Conservation (phyloP, 768 basidiomycete genomes). For the Candolleomyces aberdarensis region DNA sequence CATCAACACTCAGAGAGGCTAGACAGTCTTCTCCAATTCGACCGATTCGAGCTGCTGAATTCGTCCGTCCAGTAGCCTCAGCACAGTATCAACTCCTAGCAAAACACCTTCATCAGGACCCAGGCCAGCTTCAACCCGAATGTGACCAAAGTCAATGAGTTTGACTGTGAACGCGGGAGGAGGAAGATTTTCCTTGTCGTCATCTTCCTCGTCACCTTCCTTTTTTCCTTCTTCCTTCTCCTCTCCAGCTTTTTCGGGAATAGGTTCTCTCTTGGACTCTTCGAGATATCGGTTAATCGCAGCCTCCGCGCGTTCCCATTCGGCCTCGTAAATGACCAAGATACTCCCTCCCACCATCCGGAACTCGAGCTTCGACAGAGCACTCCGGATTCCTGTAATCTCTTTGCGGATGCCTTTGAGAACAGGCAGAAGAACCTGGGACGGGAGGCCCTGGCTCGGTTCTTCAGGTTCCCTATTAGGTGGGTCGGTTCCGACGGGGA, state of each 20-base stretch:
- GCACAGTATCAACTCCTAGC: slow-evolving; percentile 65
- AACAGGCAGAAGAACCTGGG: slow-evolving; percentile 50
- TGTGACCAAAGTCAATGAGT: slow-evolving; percentile 95
- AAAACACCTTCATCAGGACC: slow-evolving; percentile 83
- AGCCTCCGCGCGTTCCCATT: slow-evolving; percentile 40
- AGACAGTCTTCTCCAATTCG: neutral
- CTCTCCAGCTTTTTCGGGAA: neutral
- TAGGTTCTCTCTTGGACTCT: neutral
- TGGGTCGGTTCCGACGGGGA: slow-evolving; percentile 41
- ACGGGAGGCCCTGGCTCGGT: slow-evolving; percentile 51
- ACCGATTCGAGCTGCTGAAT: slow-evolving; percentile 5
- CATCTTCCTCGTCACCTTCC: slow-evolving; percentile 31
- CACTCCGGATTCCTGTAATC: slow-evolving; percentile 32
- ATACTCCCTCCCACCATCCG: slow-evolving; percentile 83
- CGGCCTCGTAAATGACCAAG: slow-evolving; percentile 71
- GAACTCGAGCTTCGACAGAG: slow-evolving; percentile 55
- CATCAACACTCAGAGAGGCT: too few species aligned
- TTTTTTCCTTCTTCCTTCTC: slow-evolving; percentile 32
- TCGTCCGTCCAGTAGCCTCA: slow-evolving; percentile 51
- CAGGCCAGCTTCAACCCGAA: slow-evolving; percentile 57
- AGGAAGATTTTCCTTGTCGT: slow-evolving; percentile 33
- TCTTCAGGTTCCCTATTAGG: neutral
- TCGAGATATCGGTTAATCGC: slow-evolving; percentile 33
- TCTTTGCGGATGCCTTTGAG: slow-evolving; percentile 53
- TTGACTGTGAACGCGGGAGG: slow-evolving; percentile 61